phyloP scores from a whole-genome alignment of 257 asterid genomes.

The Solanum boliviense region DNA sequence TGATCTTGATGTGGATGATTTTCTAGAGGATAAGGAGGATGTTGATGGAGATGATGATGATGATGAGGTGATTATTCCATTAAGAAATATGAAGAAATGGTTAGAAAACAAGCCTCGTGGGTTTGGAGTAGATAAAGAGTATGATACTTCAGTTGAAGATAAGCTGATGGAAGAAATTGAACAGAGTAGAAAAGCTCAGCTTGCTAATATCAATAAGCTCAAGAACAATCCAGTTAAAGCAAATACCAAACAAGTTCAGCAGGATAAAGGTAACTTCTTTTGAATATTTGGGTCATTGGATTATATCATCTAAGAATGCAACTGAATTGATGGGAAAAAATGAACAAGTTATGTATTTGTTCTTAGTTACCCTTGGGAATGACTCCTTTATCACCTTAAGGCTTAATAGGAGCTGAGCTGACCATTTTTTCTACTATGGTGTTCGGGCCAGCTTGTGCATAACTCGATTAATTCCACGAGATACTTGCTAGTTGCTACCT shows the following conservation, averaged over 20 bases:
- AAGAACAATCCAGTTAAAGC: constrained; percentile 32
- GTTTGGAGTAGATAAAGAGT: constrained; percentile 81
- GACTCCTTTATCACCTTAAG: background rate
- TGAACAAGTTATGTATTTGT: background rate
- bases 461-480: background rate
- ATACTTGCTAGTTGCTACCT: background rate
- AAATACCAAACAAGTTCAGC: constrained; percentile 15
- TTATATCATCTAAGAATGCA: background rate
- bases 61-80: constrained; percentile 44
- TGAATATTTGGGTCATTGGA: background rate
- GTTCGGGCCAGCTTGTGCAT: background rate
- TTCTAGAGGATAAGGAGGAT: constrained; percentile 16
- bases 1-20: constrained; percentile 25
- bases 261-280: constrained; percentile 37
- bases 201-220: constrained; percentile 63
- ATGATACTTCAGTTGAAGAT: constrained; percentile 86
- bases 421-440: background rate
- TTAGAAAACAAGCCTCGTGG: constrained; percentile 61
- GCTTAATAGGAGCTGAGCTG: background rate
- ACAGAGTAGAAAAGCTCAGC: constrained; percentile 73
- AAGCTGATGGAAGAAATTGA: constrained; percentile 77
- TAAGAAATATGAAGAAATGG: constrained; percentile 68
- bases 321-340: background rate
- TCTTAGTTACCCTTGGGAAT: background rate
- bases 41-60: constrained; percentile 20